Conservation (phyloP, 768 basidiomycete genomes). For the Leccinum truebloodii region DNA sequence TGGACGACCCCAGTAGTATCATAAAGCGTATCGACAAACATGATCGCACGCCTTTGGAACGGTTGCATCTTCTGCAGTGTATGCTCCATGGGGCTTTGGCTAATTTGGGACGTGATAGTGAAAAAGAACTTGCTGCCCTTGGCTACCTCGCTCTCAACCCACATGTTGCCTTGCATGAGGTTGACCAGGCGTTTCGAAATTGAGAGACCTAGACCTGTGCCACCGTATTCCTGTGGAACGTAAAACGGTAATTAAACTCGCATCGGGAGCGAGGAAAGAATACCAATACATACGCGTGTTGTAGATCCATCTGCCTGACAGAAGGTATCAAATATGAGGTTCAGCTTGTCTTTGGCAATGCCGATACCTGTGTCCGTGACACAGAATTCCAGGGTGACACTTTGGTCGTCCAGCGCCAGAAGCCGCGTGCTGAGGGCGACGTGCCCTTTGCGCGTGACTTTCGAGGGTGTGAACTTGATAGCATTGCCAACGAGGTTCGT, state of each 20-base stretch:
- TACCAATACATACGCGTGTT: slow-evolving; percentile 63
- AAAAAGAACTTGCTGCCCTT: slow-evolving; percentile 97
- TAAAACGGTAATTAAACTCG: slow-evolving; percentile 19
- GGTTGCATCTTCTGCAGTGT: slow-evolving; percentile 80
- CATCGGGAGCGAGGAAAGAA: slow-evolving; percentile 11
- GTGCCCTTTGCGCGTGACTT: slow-evolving; percentile 77
- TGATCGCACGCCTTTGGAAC: slow-evolving; percentile 83
- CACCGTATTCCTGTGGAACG: slow-evolving; percentile 81
- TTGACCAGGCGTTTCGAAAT: slow-evolving; percentile 97
- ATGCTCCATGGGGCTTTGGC: slow-evolving; percentile 69
- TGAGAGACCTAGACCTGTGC: slow-evolving; percentile 93
- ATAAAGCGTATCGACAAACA: slow-evolving; percentile 85
- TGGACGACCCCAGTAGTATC: slow-evolving; percentile 77
- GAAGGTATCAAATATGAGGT: slow-evolving; percentile 98
- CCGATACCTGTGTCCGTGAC: slow-evolving; percentile 98
- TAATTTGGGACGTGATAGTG: slow-evolving; percentile 87
- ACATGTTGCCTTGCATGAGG: slow-evolving; percentile 98
- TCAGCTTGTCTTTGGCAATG: slow-evolving; percentile 97
- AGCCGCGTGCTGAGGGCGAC: slow-evolving; percentile 88
- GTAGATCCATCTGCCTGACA: slow-evolving; percentile 99
- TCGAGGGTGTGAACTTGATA: slow-evolving; percentile 93
- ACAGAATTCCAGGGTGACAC: slow-evolving; percentile 93
- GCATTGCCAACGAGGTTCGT: slow-evolving; percentile 95
- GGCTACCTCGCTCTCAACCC: slow-evolving; percentile 95
- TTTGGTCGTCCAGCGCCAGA: slow-evolving; percentile 75